Percentiles rank a stretch among this genome's conserved stretches.
phyloP scores from a whole-genome alignment of 2,329 filamentous ascomycete genomes.

The Tolypocladium sp. region DNA sequence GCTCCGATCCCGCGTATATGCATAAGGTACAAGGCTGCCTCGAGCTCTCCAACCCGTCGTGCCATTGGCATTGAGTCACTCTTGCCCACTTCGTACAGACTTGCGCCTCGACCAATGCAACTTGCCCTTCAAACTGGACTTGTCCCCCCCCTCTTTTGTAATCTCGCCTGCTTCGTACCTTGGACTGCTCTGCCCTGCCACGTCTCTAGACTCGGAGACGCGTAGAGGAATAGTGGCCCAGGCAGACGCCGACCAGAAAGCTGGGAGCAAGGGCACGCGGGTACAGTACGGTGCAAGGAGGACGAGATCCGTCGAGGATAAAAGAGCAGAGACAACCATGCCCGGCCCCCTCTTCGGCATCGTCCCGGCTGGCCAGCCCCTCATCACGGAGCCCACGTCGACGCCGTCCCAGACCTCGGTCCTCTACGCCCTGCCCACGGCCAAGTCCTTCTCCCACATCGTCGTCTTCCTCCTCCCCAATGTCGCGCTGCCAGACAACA shows the following conservation, averaged over 20 bases:
- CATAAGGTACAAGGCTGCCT: too few species aligned
- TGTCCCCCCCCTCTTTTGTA: background rate
- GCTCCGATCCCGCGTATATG: background rate
- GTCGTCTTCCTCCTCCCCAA: conserved; percentile 84
- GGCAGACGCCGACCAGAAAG: background rate
- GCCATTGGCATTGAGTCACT: background rate
- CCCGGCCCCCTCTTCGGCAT: conserved; percentile 46
- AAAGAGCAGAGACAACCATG: conserved; percentile 18
- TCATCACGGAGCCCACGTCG: conserved; percentile 45
- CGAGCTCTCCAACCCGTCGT: background rate
- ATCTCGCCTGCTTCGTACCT: too few species aligned
- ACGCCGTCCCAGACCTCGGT: conserved; percentile 45
- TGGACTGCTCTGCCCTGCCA: background rate
- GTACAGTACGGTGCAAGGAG: background rate
- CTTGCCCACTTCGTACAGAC: background rate
- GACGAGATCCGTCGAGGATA: background rate
- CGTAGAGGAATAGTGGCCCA: background rate
- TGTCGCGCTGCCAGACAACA: conserved; percentile 59
- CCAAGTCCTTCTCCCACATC: conserved; percentile 63
- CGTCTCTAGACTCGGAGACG: background rate
- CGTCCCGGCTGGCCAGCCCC: conserved; percentile 49
- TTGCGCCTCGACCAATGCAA: background rate
- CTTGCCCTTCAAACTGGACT: background rate
- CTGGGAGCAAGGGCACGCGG: background rate
- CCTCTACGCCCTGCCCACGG: conserved; percentile 41